Evolutionary conservation across 2,329 filamentous ascomycete species (phyloP).

Genomic region (Lasiodiplodia hormozganensis): DNA sequence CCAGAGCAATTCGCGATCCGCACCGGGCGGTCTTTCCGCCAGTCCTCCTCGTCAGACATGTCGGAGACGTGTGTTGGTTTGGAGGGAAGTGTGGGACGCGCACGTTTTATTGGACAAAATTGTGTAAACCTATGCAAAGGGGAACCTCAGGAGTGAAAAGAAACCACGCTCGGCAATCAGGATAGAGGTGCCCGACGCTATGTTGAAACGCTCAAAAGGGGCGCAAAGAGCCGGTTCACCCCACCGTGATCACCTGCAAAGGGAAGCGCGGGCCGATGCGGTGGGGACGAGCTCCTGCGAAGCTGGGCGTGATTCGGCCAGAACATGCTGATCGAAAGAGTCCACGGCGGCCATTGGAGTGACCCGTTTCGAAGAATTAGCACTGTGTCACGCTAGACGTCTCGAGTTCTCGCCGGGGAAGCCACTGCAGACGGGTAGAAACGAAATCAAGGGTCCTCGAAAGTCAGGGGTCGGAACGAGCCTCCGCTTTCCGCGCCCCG

Average conservation of each 20-base stretch:
- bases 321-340: neutral
- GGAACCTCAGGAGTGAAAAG: neutral
- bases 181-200: neutral
- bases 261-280: constrained; percentile 5
- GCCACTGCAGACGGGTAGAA: neutral
- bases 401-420: neutral
- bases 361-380: neutral
- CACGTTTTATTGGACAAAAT: constrained; percentile 1
- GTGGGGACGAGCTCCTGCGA: neutral
- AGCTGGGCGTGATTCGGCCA: neutral
- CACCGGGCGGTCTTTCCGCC: constrained; percentile 40
- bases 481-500: constrained; percentile 5
- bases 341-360: neutral
- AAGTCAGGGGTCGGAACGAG: constrained; percentile 2
- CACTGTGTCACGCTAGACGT: neutral
- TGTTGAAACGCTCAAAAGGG: neutral
- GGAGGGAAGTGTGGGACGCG: neutral
- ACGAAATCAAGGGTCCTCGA: neutral
- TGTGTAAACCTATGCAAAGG: neutral
- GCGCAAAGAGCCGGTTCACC: neutral
- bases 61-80: neutral
- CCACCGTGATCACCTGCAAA: neutral
- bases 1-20: constrained; percentile 49
- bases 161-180: neutral
- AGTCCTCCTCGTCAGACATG: constrained; percentile 31